These are phyloP conservation scores for Durio zibethinus DNA, from an alignment of 345 rosid genomes.

Conservation along the genomic window DNA sequence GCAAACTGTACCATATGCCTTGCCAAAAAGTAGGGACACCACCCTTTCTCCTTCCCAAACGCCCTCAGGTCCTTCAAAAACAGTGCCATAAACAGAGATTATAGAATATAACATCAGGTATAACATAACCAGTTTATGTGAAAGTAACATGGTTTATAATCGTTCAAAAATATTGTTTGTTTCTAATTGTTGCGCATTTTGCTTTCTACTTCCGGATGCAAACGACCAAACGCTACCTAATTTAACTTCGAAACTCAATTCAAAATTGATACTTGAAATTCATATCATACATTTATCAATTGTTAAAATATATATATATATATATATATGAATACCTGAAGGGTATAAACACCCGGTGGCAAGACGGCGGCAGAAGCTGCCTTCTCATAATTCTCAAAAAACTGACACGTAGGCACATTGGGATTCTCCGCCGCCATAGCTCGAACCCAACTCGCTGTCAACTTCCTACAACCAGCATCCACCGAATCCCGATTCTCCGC, in stretches of 20 bases:
- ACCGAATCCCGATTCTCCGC: constrained; percentile 95
- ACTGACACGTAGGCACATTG: constrained; percentile 69
- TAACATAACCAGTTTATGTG: not conserved
- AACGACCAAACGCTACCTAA: not conserved
- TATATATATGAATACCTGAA: constrained; percentile 62
- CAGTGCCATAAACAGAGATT: not conserved
- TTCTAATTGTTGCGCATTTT: not conserved
- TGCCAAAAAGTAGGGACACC: constrained; percentile 95
- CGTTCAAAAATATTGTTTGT: not conserved
- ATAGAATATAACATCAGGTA: constrained; percentile 9
- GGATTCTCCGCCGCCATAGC: constrained; percentile 72
- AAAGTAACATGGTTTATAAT: not conserved
- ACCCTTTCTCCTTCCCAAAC: constrained; percentile 77
- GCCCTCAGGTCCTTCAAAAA: constrained; percentile 67
- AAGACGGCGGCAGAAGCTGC: constrained; percentile 70
- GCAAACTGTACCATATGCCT: constrained; percentile 95
- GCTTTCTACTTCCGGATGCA: not conserved
- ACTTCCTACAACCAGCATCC: constrained; percentile 88
- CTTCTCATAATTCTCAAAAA: constrained; percentile 79
- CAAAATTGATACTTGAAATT: not conserved
- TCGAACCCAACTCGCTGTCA: constrained; percentile 93
- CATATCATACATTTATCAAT: not conserved
- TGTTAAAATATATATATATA: no score
- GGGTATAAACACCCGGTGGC: constrained; percentile 94
- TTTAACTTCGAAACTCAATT: not conserved